Conservation (phyloP, 495 filamentous ascomycete species). For the Penicillium diatomitis region DNA sequence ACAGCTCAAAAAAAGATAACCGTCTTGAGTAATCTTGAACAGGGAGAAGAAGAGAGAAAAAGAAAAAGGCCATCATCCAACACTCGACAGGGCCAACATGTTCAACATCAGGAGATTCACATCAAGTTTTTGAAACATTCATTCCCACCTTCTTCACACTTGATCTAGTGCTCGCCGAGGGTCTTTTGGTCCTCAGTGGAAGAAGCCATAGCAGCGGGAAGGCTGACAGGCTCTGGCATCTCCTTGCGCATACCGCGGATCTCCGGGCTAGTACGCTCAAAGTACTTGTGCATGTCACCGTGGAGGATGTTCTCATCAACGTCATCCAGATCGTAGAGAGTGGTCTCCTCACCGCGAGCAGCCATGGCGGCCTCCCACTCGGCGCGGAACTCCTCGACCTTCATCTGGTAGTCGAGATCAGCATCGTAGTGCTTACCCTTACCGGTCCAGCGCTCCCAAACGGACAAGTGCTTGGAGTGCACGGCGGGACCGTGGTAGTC, state of each 20-base stretch:
- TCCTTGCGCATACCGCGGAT: conserved; percentile 31
- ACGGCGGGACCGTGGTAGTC: conserved; percentile 86
- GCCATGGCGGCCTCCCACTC: conserved; percentile 52
- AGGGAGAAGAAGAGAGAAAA: too few species aligned
- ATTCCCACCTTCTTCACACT: not conserved
- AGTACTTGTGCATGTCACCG: conserved; percentile 34
- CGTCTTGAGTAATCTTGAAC: too few species aligned
- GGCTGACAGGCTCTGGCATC: conserved; percentile 5
- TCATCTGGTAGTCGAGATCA: conserved; percentile 62
- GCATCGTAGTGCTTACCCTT: conserved; percentile 72
- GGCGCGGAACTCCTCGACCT: conserved; percentile 65
- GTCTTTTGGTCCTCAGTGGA: conserved; percentile 7
- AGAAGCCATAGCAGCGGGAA: conserved; percentile 5
- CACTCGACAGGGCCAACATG: too few species aligned
- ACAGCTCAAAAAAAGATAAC: too few species aligned
- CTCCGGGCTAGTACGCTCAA: conserved; percentile 37
- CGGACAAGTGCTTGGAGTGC: conserved; percentile 70
- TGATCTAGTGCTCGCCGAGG: conserved; percentile 7
- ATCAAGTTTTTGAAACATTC: too few species aligned
- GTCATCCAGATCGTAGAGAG: conserved; percentile 5
- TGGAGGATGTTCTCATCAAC: conserved; percentile 17
- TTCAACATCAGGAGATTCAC: too few species aligned
- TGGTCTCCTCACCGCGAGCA: conserved; percentile 32
- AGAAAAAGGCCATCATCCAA: too few species aligned
- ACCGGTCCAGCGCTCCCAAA: conserved; percentile 55